Base-by-base conservation (phyloP, 257 asterid species). In the Solanum lignicaule region DNA sequence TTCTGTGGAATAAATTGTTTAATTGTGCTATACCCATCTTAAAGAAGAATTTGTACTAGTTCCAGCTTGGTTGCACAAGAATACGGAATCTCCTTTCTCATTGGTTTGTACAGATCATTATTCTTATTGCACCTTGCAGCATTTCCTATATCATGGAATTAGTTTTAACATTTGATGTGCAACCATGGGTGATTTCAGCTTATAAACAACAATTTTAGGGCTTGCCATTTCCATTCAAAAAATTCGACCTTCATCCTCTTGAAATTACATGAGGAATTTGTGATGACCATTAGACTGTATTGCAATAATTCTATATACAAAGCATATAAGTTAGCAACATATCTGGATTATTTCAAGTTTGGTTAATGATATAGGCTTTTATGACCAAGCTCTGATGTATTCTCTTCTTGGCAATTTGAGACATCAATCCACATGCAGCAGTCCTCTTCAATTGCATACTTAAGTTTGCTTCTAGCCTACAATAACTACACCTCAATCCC, bases 21-120 rank as follows among this genome's bases (percentile, higher is more conserved):
- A 75, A 75, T 31, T 8, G 14, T 74, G 81, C 83, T 21, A 68
- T 52, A 86, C 38, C 33, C 27, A 31, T 84, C 88, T 83, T 48
- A 89, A 65, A 39, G 79, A 88, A 75, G 81, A 85, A 86, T 65
- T 36, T 76, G 86, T 83, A 46, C 38, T 83, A 23, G 18, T 66
- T 58, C 85, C 68, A 5, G 68, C 66, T 29, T 81, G 68, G 18
- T 36, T 81, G 68, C 68, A 81, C 41, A 29, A 29, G 39, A 46
- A 81, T 23, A 29, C 6, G n/a, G 27, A 81, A 46, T 48, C 62
- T 81, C 29, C 69, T 81, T 48, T 31, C 39, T 46, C 15, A 5
- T 81, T 81, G 15, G 85, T 60, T 81, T 46, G 41, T 9, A 46
- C n/a, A 46, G 68, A 46, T 81, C 69, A 46, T 81, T 81, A 29